These are phyloP conservation scores for Gnetum montanum DNA, from an alignment of 75 land plant species.

Conservation along the genomic window DNA sequence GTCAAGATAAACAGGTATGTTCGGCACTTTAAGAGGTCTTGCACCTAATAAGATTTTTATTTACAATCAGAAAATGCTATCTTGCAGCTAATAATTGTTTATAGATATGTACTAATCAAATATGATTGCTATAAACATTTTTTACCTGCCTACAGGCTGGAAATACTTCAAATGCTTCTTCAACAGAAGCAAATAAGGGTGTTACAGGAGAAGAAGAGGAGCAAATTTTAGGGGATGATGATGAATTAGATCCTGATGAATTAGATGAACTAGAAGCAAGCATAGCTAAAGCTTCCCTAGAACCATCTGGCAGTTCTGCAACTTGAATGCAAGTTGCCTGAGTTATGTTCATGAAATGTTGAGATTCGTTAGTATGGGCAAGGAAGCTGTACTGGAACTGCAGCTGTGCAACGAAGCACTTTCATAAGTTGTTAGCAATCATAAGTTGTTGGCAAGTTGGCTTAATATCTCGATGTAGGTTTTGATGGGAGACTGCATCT, in stretches of 20 bases:
- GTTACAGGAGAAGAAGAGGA: conserved; percentile 14
- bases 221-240: conserved; percentile 45
- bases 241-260: conserved; percentile 84
- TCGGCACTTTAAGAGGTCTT: background rate
- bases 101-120: background rate
- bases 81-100: background rate
- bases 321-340: background rate
- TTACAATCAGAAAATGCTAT: background rate
- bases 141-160: conserved; percentile 28
- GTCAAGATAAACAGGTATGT: conserved; percentile 16
- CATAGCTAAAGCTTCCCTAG: conserved; percentile 49
- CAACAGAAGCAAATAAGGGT: conserved; percentile 21
- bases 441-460: too few relatives aligned
- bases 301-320: background rate
- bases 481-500: too few relatives aligned
- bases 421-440: too few relatives aligned
- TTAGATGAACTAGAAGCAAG: conserved; percentile 85
- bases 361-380: too few relatives aligned
- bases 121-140: background rate
- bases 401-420: too few relatives aligned
- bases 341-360: too few relatives aligned
- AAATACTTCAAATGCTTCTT: conserved; percentile 3
- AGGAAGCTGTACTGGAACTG: too few relatives aligned
- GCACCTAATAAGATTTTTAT: background rate
- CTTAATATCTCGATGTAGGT: too few relatives aligned